A percentile compares a stretch with the other conserved stretches of the same genome.
phyloP scores from a whole-genome alignment of 352 stramenopile species.

The Phytophthora sansomeana region DNA sequence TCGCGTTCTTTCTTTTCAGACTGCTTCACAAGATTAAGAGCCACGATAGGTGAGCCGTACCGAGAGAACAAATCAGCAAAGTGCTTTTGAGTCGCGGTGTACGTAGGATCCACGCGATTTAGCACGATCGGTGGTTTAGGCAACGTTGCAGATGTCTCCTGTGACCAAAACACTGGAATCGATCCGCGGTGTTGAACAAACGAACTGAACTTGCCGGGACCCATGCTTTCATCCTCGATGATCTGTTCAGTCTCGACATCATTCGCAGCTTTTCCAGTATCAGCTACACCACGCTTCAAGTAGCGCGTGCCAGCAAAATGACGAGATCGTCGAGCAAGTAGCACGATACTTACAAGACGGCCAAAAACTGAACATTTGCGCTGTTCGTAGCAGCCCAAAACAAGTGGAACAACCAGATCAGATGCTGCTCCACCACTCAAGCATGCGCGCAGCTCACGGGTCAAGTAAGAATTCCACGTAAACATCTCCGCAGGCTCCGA shows the following conservation, averaged over 20 bases:
- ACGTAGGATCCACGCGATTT: conserved; percentile 97
- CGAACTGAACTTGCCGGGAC: conserved; percentile 93
- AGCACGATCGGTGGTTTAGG: conserved; percentile 98
- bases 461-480: conserved; percentile 98
- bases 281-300: conserved; percentile 96
- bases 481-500: conserved; percentile 94
- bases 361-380: conserved; percentile 97
- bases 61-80: conserved; percentile 95
- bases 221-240: conserved; percentile 90
- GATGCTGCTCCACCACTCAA: conserved; percentile 86
- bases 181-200: conserved; percentile 98
- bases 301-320: conserved; percentile 99
- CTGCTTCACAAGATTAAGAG: conserved; percentile 99
- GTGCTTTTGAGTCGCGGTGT: conserved; percentile 94
- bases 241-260: conserved; percentile 99
- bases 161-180: conserved; percentile 99
- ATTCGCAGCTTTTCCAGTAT: conserved; percentile 99
- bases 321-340: conserved; percentile 96
- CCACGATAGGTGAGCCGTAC: conserved; percentile 97
- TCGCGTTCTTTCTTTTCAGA: conserved; percentile 97
- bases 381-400: conserved; percentile 97
- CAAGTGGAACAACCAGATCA: conserved; percentile 90
- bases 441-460: conserved; percentile 90
- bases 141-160: conserved; percentile 98
- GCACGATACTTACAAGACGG: conserved; percentile 94